Evolutionary conservation across 139 green algal species (phyloP), one percentile per base, ranked within the genome.

Genomic region (Tetratostichococcus sp.): DNA sequence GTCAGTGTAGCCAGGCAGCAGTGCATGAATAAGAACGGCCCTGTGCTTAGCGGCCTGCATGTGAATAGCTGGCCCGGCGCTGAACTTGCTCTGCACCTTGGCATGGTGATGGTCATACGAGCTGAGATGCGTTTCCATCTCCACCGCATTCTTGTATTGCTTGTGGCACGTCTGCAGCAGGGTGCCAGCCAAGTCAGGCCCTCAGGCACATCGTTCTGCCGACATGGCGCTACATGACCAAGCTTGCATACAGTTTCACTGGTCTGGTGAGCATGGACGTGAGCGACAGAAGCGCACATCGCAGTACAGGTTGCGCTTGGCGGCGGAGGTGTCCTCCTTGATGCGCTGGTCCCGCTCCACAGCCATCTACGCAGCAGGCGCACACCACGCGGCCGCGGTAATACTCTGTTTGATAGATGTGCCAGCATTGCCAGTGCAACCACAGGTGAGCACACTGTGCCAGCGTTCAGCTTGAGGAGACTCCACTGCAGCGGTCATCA

Each of bases 51-150:
- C 14, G 8, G 14, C 8, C 39, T 22, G 8, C 8, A 50, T 14
- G 14, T 50, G 8, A 50, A 14, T 50, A 14, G 8, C 14, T 50
- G 14, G 39, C 39, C 39, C 39, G 8, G 8, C 14, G 39, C 39
- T 8, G 39, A 22, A 14, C 39, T 22, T 50, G 39, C 39, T 50
- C 39, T 50, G 39, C 39, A 22, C 77, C 82, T 89, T 89, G 26
- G 71, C 75, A 80, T 96, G 91, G 80, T 96, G 90, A 77, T 96
- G 91, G 76, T 96, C 91, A 76, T 97, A 97, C 25, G 87, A 94
- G 57, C 82, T 91, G n/a, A 97, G 84, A 82, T 97, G 93, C 65
- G 80, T 77, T 76, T 97, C 93, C 70, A 94, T 79, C 83, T 97
- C 91, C 69, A 86, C 86, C 0, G 89, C 89, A 31, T 77, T 87